Percentiles rank a stretch among this genome's conserved stretches.
phyloP scores from a whole-genome alignment of 495 filamentous ascomycete genomes.

The Echria macrotheca region DNA sequence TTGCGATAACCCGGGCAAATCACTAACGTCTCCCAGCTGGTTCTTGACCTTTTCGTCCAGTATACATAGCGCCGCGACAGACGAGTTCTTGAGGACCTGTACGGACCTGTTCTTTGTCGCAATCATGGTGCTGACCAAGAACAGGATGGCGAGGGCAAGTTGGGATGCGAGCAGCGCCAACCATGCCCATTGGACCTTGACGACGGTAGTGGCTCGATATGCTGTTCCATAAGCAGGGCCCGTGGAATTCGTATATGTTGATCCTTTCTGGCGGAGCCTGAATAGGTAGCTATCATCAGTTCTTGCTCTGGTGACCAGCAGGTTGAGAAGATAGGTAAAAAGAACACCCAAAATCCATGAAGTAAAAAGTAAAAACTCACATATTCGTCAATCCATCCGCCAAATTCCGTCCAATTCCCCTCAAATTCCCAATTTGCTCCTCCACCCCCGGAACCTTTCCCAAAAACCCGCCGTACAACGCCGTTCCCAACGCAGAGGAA shows the following conservation, averaged over 20 bases:
- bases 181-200: slow-evolving; percentile 1
- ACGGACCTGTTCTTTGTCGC: neutral
- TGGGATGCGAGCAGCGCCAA: neutral
- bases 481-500: neutral
- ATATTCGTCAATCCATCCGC: slow-evolving; percentile 5
- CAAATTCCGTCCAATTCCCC: neutral
- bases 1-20: neutral
- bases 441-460: neutral
- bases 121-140: neutral
- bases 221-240: neutral
- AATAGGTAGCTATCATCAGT: neutral
- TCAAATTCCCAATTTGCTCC: neutral
- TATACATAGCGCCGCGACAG: neutral
- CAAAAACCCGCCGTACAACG: slow-evolving; percentile 5
- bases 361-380: neutral
- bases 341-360: neutral
- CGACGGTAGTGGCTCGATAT: neutral
- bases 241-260: neutral
- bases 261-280: neutral
- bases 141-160: neutral
- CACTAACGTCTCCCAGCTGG: neutral
- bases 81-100: slow-evolving; percentile 1
- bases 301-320: too few species aligned
- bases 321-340: too few species aligned
- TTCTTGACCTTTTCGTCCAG: neutral